Evolutionary conservation across 305 asterid species (phyloP).

Genomic region (Rubia peregrina): DNA sequence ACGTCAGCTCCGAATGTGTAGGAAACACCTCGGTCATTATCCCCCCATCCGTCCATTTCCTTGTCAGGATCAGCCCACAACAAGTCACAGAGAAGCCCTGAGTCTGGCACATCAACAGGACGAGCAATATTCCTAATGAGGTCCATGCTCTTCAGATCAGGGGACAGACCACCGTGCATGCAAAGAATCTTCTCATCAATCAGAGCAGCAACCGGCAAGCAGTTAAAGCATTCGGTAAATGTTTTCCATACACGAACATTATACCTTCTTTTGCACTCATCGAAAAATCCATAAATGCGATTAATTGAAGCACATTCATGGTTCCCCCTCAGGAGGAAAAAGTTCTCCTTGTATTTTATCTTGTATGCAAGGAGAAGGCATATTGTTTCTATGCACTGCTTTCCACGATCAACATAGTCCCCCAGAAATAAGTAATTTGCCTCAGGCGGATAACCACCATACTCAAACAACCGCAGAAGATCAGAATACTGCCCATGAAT

Average conservation of each 20-base stretch:
- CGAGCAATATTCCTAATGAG: slow-evolving; percentile 27
- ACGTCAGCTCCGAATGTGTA: slow-evolving; percentile 26
- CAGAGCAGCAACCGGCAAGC: slow-evolving; percentile 26
- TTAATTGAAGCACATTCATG: slow-evolving; percentile 29
- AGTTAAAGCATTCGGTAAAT: slow-evolving; percentile 28
- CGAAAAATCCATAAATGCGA: slow-evolving; percentile 28
- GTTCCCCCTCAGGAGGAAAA: slow-evolving; percentile 25
- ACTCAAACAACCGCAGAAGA: slow-evolving; percentile 26
- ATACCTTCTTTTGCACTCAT: slow-evolving; percentile 26
- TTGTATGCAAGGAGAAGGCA: slow-evolving; percentile 29
- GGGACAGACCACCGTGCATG: slow-evolving; percentile 27
- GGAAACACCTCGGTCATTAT: slow-evolving; percentile 27
- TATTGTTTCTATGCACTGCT: slow-evolving; percentile 28
- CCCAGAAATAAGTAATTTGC: slow-evolving; percentile 26
- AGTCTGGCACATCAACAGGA: slow-evolving; percentile 28
- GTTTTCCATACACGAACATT: slow-evolving; percentile 26
- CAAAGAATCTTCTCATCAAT: slow-evolving; percentile 27
- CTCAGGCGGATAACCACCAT: slow-evolving; percentile 27
- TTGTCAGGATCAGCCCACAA: slow-evolving; percentile 28
- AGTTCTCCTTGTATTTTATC: slow-evolving; percentile 25
- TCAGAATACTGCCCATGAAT: slow-evolving; percentile 28
- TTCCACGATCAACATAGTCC: slow-evolving; percentile 30
- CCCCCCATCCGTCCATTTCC: slow-evolving; percentile 25
- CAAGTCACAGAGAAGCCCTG: slow-evolving; percentile 24
- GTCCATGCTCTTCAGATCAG: slow-evolving; percentile 26